A percentile compares a stretch with the other conserved stretches of the same genome.
These are phyloP conservation scores for Torrubiellomyces zombiae DNA, from an alignment of 2,329 filamentous ascomycete species.

Conservation along the genomic window DNA sequence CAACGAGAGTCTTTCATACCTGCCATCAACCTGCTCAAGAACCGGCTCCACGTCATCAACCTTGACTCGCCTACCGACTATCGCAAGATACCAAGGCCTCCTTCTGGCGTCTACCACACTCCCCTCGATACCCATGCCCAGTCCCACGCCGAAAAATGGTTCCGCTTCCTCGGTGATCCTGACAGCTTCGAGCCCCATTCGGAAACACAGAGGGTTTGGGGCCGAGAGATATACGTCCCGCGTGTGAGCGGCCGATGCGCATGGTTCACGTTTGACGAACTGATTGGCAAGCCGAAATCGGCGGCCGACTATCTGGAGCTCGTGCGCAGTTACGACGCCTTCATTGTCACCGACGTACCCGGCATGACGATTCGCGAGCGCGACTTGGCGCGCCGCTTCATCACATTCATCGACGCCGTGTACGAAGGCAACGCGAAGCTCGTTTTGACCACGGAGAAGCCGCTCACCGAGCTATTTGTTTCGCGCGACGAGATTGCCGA, in stretches of 20 bases:
- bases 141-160: constrained; percentile 86
- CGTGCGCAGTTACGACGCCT: constrained; percentile 76
- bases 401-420: constrained; percentile 93
- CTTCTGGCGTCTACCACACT: constrained; percentile 86
- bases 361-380: constrained; percentile 78
- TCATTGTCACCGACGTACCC: constrained; percentile 80
- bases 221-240: constrained; percentile 74
- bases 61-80: constrained; percentile 93
- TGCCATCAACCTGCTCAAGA: constrained; percentile 82
- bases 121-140: constrained; percentile 63
- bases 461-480: constrained; percentile 72
- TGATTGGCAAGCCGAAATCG: constrained; percentile 76
- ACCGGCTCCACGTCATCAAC: constrained; percentile 73
- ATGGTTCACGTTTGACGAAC: constrained; percentile 81
- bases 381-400: constrained; percentile 82
- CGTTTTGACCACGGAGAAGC: constrained; percentile 77
- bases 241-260: constrained; percentile 75
- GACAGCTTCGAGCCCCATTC: constrained; percentile 57
- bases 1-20: constrained; percentile 91
- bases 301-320: constrained; percentile 93
- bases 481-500: constrained; percentile 52
- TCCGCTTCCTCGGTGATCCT: constrained; percentile 79
- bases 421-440: constrained; percentile 91
- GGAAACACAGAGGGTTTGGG: constrained; percentile 78
- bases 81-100: constrained; percentile 85